Base-by-base conservation (phyloP, 2,329 filamentous ascomycete species). In the Penicillium thymicola region DNA sequence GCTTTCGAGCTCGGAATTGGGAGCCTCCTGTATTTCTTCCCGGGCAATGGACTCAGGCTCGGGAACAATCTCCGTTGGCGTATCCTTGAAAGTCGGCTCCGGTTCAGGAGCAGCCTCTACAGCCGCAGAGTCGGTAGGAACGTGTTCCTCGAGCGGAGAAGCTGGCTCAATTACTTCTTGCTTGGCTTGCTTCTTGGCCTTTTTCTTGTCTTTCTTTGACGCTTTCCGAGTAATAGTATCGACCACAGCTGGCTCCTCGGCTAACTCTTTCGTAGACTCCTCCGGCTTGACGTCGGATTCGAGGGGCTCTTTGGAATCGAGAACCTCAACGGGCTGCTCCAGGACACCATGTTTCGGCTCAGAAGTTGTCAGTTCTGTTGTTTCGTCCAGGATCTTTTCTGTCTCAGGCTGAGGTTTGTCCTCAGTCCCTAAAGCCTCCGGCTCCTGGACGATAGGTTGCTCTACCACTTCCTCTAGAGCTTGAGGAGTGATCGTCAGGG, bases 131-230 rank as follows among this genome's bases (percentile, higher is more conserved):
- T 55, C 52, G 2, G 37, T 28, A 7, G 47, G 6, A n/a, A 32
- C 14, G 50, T 34, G 32, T 9, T 59, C 59, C 2, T 57, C 47
- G 21, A 30, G 7, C 5, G 5, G n/a, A 18, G 45, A 44, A 25
- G 36, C 16, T 16, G 27, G 23, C 9, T 64, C 62, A 25, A 42
- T 18, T 34, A 51, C 13, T 21, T 57, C 59, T 49, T 61, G 38
- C 27, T 64, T 61, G 16, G 47, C 58, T 37, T 67, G 64, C 46
- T 72, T 68, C 62, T 70, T 68, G 25, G 67, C 65, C 52, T 66
- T 72, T 49, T 54, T 66, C 55, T 76, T 70, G 64, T 74, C 67
- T 54, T 76, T 76, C 61, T 76, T 76, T 45, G 68, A 70, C 11
- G 65, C 50, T 50, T 72, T 70, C 62, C 63, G 61, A 34, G 61